Evolutionary conservation across 2,329 filamentous ascomycete species (phyloP).

Genomic region (Parastagonospora avenae): DNA sequence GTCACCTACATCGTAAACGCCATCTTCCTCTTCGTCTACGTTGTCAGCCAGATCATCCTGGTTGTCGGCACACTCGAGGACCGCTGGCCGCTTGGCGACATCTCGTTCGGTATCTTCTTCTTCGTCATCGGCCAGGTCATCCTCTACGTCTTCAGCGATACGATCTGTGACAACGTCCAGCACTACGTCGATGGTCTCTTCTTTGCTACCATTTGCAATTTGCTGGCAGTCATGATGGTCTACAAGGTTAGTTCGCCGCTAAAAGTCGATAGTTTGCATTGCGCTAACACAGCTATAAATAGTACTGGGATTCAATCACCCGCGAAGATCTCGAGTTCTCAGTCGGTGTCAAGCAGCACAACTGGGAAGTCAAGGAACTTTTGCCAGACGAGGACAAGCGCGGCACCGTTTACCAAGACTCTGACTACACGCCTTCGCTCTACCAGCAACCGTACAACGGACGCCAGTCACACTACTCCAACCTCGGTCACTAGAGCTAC

Average conservation of each 20-base stretch:
- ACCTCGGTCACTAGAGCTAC: conserved; percentile 32
- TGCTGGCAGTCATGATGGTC: conserved; percentile 98
- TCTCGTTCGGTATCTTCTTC: conserved; percentile 87
- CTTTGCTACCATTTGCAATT: conserved; percentile 91
- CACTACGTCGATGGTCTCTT: conserved; percentile 96
- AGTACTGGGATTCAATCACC: conserved; percentile 99
- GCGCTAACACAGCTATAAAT: conserved; percentile 24
- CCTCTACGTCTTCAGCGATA: conserved; percentile 85
- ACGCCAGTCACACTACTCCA: conserved; percentile 44
- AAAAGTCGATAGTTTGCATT: background rate
- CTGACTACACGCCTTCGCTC: conserved; percentile 59
- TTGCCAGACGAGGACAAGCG: conserved; percentile 79
- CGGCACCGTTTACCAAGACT: conserved; percentile 74
- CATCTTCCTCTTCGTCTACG: conserved; percentile 82
- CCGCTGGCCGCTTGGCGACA: conserved; percentile 92
- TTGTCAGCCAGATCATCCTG: conserved; percentile 84
- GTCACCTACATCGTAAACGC: conserved; percentile 91
- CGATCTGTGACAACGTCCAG: conserved; percentile 80
- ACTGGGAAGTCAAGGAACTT: conserved; percentile 95
- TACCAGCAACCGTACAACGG: conserved; percentile 44
- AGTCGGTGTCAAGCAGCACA: conserved; percentile 91
- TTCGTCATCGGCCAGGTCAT: conserved; percentile 92
- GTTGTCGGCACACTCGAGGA: conserved; percentile 91
- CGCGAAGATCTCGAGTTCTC: conserved; percentile 98
- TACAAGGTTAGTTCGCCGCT: conserved; percentile 74